Conservation (phyloP, 345 rosid genomes). For the Salix koriyanagi region DNA sequence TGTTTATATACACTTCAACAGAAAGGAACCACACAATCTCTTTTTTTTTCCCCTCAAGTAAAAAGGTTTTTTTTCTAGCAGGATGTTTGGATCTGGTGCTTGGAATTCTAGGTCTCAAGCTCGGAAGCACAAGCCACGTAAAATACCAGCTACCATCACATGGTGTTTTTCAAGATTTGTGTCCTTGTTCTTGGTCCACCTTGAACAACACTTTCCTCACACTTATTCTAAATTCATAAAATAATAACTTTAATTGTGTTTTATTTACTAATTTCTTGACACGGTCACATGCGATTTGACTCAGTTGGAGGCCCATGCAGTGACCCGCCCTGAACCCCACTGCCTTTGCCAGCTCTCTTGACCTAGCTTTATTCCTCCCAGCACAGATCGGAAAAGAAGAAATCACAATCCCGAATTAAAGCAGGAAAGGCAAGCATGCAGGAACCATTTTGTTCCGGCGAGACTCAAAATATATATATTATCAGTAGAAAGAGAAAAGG, state of each 20-base stretch:
- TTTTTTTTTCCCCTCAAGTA: too few species aligned
- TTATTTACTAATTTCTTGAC: not conserved
- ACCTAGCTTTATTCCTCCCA: not conserved
- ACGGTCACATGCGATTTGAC: not conserved
- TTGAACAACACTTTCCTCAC: not conserved
- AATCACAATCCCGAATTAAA: not conserved
- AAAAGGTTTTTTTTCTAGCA: too few species aligned
- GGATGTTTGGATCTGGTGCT: too few species aligned
- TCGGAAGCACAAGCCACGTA: too few species aligned
- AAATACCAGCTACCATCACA: too few species aligned
- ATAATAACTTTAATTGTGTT: not conserved
- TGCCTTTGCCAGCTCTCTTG: not conserved
- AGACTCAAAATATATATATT: not conserved
- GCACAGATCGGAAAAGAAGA: not conserved
- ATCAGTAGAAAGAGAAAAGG: not conserved
- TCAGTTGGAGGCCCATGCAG: not conserved
- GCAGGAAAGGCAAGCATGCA: not conserved
- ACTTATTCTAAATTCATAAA: not conserved
- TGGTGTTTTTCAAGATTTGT: not conserved
- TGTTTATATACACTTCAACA: too few species aligned
- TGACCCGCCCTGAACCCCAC: not conserved
- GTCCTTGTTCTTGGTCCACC: not conserved
- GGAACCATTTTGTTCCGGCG: not conserved
- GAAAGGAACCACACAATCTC: too few species aligned
- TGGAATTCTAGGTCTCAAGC: too few species aligned